Conservation (phyloP, 2,329 filamentous ascomycete species). For the Ceratocystis cacaofunesta region DNA sequence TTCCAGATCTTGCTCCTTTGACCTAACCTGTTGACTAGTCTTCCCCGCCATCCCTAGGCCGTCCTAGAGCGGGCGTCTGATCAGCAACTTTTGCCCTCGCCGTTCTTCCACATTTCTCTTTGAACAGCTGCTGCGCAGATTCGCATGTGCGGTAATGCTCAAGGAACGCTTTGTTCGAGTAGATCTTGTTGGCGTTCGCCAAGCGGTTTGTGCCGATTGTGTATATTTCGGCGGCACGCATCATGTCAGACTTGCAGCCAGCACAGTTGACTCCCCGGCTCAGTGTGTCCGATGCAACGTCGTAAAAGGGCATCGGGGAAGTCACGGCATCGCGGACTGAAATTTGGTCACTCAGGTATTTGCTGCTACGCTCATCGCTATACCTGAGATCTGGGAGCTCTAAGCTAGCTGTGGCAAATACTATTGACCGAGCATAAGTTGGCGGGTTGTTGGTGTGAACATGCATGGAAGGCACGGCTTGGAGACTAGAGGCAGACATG, state of each 20-base stretch:
- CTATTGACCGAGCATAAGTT: too few species aligned
- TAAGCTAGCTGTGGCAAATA: neutral
- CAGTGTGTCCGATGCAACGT: neutral
- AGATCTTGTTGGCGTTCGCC: neutral
- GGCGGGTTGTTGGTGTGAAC: neutral
- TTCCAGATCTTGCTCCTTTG: too few species aligned
- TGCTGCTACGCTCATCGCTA: neutral
- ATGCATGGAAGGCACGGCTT: neutral
- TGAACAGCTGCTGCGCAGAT: neutral
- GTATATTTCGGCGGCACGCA: neutral
- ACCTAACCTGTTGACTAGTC: too few species aligned
- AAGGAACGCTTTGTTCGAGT: conserved; percentile 3
- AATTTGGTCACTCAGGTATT: neutral
- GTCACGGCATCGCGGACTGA: neutral
- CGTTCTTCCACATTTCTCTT: neutral
- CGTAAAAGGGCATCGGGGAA: neutral
- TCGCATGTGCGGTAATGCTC: conserved; percentile 1
- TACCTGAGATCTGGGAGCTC: neutral
- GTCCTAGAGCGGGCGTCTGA: too few species aligned
- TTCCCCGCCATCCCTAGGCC: too few species aligned
- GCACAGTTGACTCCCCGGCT: conserved; percentile 1
- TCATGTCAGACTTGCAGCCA: neutral
- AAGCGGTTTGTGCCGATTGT: neutral
- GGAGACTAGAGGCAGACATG: neutral
- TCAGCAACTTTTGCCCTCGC: too few species aligned